Conservation (phyloP, 495 filamentous ascomycete species). For the Penicillium waksmanii region DNA sequence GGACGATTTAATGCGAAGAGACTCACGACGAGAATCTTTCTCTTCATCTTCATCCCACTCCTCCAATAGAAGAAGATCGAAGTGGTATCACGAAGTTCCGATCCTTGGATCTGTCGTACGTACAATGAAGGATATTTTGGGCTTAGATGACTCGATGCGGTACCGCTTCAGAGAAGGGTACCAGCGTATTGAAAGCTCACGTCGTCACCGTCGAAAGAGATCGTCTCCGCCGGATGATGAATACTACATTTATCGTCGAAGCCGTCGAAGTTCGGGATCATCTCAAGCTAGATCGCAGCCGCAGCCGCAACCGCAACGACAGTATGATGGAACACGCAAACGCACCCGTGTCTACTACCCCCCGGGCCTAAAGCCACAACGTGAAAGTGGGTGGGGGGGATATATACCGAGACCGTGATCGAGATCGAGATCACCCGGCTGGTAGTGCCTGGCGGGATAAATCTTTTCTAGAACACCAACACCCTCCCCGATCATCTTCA, state of each 20-base stretch:
- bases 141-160: not conserved
- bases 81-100: slow-evolving; percentile 6
- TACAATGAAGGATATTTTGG: not conserved
- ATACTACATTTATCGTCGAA: not conserved
- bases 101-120: slow-evolving; percentile 10
- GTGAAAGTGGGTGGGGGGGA: too few relatives aligned
- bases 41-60: not conserved
- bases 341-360: not conserved
- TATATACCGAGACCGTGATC: too few relatives aligned
- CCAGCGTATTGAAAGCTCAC: not conserved
- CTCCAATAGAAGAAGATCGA: not conserved
- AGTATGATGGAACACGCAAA: not conserved
- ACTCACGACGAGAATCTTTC: too few relatives aligned
- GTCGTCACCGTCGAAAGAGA: not conserved
- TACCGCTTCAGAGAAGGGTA: not conserved
- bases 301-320: not conserved
- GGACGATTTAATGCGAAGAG: too few relatives aligned
- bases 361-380: not conserved
- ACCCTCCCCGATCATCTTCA: not conserved
- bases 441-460: too few relatives aligned
- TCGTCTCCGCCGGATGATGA: not conserved
- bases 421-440: too few relatives aligned
- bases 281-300: not conserved
- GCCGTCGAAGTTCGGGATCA: not conserved
- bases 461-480: not conserved